Evolutionary conservation across 2,329 filamentous ascomycete genomes (phyloP), one percentile per base, ranked within the genome.

Genomic region (Magnaporthiopsis poae): DNA sequence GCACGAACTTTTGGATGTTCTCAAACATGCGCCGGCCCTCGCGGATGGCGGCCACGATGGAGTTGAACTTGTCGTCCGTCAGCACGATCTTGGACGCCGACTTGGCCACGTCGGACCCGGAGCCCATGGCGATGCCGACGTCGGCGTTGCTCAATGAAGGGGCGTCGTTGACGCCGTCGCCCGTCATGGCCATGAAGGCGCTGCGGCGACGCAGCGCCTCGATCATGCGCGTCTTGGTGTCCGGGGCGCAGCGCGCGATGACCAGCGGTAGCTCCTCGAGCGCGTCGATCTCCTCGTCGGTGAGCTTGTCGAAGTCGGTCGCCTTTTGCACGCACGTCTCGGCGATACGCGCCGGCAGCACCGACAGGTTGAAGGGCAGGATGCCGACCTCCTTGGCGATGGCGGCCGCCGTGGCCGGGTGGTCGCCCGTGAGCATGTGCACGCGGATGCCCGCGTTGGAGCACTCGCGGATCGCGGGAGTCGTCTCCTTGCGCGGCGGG

Each of bases 211-310:
- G 90, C 21, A 96, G 84, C 7, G 92, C 91, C 71, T 93, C 90
- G 65, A 96, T 93, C 91, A 96, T 96, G 68, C 91, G 88, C 5
- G 92, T 91, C 78, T 96, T 96, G 59, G 92, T 96, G 68, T 90
- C 86, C 0, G 92, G 92, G 0, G 90, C 90, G 74, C 91, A 96
- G 56, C 92, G 88, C 56, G 92, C 91, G 68, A 96, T 88, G 11
- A 96, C 92, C 0, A 94, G 80, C 2, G 91, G 91, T 2, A 96
- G 80, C 60, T 91, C 86, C 5, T 89, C 87, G 21, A 96, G 80
- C 0, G 82, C 81, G 70, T 96, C 91, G 66, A 96, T 90, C 75
- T 95, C 85, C 0, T 81, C 85, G 62, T 95, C 89, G 0, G 84
- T 85, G 69, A 96, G 81, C 69, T 86, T 87, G 75, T 96, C 92